phyloP scores from a whole-genome alignment of 2,329 filamentous ascomycete genomes.

The Fonsecaea multimorphosa region DNA sequence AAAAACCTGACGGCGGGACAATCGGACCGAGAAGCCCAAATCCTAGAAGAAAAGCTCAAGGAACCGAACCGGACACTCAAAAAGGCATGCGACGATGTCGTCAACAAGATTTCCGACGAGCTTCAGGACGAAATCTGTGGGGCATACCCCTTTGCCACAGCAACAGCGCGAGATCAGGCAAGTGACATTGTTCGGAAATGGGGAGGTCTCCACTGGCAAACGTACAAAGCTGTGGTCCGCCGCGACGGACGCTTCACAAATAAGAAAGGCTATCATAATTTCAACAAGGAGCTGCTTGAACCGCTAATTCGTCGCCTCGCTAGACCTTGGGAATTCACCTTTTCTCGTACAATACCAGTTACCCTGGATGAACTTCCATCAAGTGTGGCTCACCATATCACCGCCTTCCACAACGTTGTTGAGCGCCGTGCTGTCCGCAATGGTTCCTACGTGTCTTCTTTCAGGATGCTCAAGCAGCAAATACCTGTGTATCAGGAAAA shows the following conservation, averaged over 20 bases:
- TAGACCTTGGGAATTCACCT: slow-evolving; percentile 50
- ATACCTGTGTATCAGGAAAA: slow-evolving; percentile 51
- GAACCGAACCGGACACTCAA: slow-evolving; percentile 44
- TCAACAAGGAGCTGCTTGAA: slow-evolving; percentile 40
- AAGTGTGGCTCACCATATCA: slow-evolving; percentile 32
- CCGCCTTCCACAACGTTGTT: slow-evolving; percentile 43
- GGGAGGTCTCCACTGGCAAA: slow-evolving; percentile 60
- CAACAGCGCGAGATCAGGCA: neutral
- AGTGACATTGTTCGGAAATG: slow-evolving; percentile 42
- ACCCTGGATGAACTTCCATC: slow-evolving; percentile 40
- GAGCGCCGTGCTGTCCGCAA: slow-evolving; percentile 48
- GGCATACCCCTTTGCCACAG: neutral
- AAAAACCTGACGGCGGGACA: slow-evolving; percentile 51
- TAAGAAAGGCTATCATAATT: slow-evolving; percentile 45
- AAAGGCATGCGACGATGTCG: neutral
- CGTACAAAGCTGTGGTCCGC: slow-evolving; percentile 64
- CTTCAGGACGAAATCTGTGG: slow-evolving; percentile 3
- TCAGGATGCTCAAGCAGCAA: slow-evolving; percentile 51
- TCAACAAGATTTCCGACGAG: neutral
- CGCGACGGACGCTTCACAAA: slow-evolving; percentile 57
- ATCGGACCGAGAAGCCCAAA: slow-evolving; percentile 46
- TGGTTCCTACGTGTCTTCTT: slow-evolving; percentile 42
- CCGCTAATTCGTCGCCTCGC: slow-evolving; percentile 46
- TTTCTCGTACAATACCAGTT: slow-evolving; percentile 26
- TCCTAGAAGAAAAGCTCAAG: slow-evolving; percentile 51